These are phyloP conservation scores for Prunus kanzakura DNA, from an alignment of 306 rosid species.

Conservation along the genomic window DNA sequence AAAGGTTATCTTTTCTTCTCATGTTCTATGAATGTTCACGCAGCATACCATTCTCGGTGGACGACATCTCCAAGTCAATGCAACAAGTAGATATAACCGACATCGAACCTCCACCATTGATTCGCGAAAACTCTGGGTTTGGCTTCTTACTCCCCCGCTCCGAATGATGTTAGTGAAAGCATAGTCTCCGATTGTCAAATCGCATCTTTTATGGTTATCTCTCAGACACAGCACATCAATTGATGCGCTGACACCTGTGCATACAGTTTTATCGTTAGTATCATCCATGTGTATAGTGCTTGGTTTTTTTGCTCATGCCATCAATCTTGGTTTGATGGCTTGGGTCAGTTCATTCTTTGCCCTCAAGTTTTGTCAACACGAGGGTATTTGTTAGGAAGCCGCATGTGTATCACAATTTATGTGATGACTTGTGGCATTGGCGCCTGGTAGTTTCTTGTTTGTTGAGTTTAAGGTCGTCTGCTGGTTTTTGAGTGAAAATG, in stretches of 20 bases:
- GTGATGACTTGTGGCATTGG: constrained; percentile 62
- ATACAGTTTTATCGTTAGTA: constrained; percentile 39
- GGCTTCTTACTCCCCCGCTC: constrained; percentile 87
- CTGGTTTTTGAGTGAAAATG: constrained; percentile 46
- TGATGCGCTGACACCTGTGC: constrained; percentile 64
- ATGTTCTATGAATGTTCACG: constrained; percentile 26
- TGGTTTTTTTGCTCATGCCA: constrained; percentile 37
- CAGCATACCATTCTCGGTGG: constrained; percentile 99
- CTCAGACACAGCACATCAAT: constrained; percentile 36
- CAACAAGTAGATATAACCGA: constrained; percentile 84
- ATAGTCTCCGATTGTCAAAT: constrained; percentile 18
- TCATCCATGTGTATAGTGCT: constrained; percentile 61
- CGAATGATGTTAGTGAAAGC: constrained; percentile 42
- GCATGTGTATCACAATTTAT: constrained; percentile 29
- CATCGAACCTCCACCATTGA: constrained; percentile 93
- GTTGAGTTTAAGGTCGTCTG: constrained; percentile 37
- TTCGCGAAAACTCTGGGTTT: constrained; percentile 95
- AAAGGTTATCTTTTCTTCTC: background rate
- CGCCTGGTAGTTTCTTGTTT: constrained; percentile 41
- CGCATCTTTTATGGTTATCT: constrained; percentile 20
- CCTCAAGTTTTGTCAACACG: constrained; percentile 66
- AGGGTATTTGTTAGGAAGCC: constrained; percentile 60
- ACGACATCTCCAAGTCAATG: constrained; percentile 95
- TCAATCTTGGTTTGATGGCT: constrained; percentile 65
- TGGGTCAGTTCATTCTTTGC: constrained; percentile 57